These are phyloP conservation scores for Penicillium lividum DNA, from an alignment of 495 filamentous ascomycete genomes.

Conservation along the genomic window DNA sequence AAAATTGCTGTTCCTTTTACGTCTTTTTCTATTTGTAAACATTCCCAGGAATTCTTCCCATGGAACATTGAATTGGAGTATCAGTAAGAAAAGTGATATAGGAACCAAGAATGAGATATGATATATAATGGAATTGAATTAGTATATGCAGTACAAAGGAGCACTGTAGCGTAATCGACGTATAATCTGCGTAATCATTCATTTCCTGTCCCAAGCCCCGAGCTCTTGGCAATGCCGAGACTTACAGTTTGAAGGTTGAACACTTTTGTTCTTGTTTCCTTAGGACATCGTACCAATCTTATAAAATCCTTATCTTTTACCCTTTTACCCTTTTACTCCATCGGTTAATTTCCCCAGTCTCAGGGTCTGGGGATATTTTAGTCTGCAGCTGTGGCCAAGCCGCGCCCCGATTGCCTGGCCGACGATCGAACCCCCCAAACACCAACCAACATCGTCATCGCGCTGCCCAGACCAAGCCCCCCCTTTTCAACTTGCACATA, in stretches of 20 bases:
- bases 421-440: slow-evolving; percentile 21
- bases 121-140: neutral
- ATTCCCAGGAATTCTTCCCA: neutral
- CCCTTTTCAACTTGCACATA: slow-evolving; percentile 4
- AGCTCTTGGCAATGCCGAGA: neutral
- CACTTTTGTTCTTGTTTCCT: neutral
- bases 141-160: too few species aligned
- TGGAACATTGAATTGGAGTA: slow-evolving; percentile 1
- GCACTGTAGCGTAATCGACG: too few species aligned
- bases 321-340: neutral
- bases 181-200: neutral
- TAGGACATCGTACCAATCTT: neutral
- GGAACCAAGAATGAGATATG: neutral
- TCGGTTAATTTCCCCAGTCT: neutral
- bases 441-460: slow-evolving; percentile 10
- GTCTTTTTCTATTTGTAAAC: slow-evolving; percentile 6
- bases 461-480: neutral
- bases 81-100: slow-evolving; percentile 4
- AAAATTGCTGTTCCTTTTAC: slow-evolving; percentile 31
- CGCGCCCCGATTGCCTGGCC: slow-evolving; percentile 25
- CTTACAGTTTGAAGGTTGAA: neutral
- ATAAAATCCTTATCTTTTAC: neutral
- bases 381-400: neutral
- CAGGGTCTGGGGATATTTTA: neutral
- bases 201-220: neutral